phyloP scores from a whole-genome alignment of 768 basidiomycete genomes.

The Auricularia cornea region DNA sequence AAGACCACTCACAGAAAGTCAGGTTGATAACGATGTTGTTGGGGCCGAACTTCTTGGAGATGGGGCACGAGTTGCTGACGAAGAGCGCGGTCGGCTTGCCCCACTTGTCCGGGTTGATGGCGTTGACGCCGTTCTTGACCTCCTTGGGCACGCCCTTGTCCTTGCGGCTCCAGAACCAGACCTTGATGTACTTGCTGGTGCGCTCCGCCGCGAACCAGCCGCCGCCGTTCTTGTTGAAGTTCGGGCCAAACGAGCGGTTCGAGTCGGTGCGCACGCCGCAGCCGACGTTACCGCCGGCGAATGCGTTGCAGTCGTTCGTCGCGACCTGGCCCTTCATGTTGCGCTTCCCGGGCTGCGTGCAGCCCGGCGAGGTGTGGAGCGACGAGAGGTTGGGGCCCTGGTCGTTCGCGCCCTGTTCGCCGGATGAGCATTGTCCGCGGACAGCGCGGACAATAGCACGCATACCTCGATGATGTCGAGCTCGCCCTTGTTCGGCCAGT shows the following conservation, averaged over 20 bases:
- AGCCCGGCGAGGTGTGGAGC: constrained; percentile 38
- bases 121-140: not conserved
- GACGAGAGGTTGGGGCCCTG: constrained; percentile 41
- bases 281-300: constrained; percentile 42
- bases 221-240: constrained; percentile 51
- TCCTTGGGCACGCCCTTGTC: not conserved
- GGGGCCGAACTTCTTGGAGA: constrained; percentile 6
- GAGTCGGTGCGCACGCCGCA: constrained; percentile 41
- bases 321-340: constrained; percentile 24
- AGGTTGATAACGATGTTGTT: constrained; percentile 9
- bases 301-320: constrained; percentile 41
- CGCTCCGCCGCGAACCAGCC: constrained; percentile 36
- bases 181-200: constrained; percentile 8
- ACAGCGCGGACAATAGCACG: not conserved
- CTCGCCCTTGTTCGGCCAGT: constrained; percentile 30
- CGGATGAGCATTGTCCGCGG: constrained; percentile 1
- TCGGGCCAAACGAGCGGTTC: constrained; percentile 45
- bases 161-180: constrained; percentile 2
- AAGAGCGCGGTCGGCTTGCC: constrained; percentile 9
- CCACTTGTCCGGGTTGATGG: constrained; percentile 9
- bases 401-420: constrained; percentile 43
- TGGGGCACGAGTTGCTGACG: constrained; percentile 6
- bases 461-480: constrained; percentile 39
- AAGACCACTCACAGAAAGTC: not conserved
- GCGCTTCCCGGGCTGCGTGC: constrained; percentile 8